Percentiles rank a stretch among this genome's conserved stretches.
These are phyloP conservation scores for Diplodia seriata DNA, from an alignment of 2,329 filamentous ascomycete genomes.

Conservation along the genomic window DNA sequence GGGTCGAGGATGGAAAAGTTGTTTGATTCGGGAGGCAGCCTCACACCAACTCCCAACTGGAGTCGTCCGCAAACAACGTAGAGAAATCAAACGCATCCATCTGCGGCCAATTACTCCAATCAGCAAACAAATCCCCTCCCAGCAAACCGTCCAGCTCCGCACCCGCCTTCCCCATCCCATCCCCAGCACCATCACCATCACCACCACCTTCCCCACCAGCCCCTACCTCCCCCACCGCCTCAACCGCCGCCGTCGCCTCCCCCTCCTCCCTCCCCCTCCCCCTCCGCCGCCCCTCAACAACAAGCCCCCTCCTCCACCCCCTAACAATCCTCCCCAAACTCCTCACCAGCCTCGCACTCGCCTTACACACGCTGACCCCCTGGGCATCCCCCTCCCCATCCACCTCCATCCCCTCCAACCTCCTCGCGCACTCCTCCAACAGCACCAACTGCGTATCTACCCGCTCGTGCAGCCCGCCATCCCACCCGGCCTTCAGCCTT, in stretches of 20 bases:
- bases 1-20: constrained; percentile 6
- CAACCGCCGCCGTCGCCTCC: background rate
- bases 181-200: background rate
- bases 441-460: constrained; percentile 34
- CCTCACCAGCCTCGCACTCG: background rate
- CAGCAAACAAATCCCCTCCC: background rate
- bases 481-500: constrained; percentile 35
- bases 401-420: constrained; percentile 26
- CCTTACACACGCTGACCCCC: background rate
- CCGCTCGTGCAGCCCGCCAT: constrained; percentile 31
- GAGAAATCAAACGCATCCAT: constrained; percentile 4
- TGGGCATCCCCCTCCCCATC: no score
- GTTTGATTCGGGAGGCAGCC: background rate
- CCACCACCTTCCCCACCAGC: background rate
- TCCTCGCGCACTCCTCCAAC: constrained; percentile 33
- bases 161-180: no score
- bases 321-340: background rate
- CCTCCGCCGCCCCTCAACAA: background rate
- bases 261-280: no score
- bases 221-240: background rate
- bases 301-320: background rate
- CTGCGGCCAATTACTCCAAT: constrained; percentile 26
- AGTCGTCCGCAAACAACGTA: background rate
- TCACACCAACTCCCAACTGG: constrained; percentile 1
- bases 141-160: background rate